A percentile compares a stretch with the other conserved stretches of the same genome.
These are phyloP conservation scores for Spathaspora jeffriesii DNA, from an alignment of 1,139 yeast species.

Conservation along the genomic window DNA sequence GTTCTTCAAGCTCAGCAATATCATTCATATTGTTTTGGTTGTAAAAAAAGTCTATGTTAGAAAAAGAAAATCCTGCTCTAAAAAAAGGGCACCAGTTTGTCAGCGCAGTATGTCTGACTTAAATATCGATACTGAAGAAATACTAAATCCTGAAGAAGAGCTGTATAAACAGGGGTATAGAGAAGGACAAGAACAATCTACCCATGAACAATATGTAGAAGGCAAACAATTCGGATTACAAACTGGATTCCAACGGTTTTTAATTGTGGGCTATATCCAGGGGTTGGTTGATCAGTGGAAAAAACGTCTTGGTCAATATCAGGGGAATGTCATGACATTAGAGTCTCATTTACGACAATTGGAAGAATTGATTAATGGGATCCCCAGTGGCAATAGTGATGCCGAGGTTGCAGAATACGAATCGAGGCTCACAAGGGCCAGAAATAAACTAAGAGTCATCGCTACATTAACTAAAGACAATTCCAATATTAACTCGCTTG, in stretches of 20 bases:
- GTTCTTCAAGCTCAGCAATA: slow-evolving; percentile 14
- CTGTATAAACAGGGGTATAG: slow-evolving; percentile 62
- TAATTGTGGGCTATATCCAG: slow-evolving; percentile 62
- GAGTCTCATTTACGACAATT: slow-evolving; percentile 30
- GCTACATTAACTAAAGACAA: slow-evolving; percentile 35
- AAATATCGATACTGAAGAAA: slow-evolving; percentile 43
- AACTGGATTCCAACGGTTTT: slow-evolving; percentile 72
- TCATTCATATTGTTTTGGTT: slow-evolving; percentile 1
- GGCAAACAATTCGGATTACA: slow-evolving; percentile 82
- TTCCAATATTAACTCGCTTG: slow-evolving; percentile 33
- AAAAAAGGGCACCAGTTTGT: not conserved
- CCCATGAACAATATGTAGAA: slow-evolving; percentile 49
- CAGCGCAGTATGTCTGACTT: slow-evolving; percentile 11
- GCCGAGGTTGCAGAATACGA: slow-evolving; percentile 51
- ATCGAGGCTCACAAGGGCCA: slow-evolving; percentile 39
- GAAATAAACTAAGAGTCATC: slow-evolving; percentile 55
- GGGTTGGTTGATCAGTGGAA: slow-evolving; percentile 52
- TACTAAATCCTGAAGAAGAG: slow-evolving; percentile 54
- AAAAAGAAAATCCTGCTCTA: not conserved
- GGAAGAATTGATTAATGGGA: slow-evolving; percentile 19
- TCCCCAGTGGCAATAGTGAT: slow-evolving; percentile 42
- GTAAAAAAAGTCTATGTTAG: not conserved
- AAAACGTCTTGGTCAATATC: slow-evolving; percentile 17
- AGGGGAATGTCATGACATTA: slow-evolving; percentile 15
- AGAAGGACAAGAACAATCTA: slow-evolving; percentile 53